Base-by-base conservation (phyloP, 1,284 basidiomycete genomes). In the Papiliotrema fonsecae region DNA sequence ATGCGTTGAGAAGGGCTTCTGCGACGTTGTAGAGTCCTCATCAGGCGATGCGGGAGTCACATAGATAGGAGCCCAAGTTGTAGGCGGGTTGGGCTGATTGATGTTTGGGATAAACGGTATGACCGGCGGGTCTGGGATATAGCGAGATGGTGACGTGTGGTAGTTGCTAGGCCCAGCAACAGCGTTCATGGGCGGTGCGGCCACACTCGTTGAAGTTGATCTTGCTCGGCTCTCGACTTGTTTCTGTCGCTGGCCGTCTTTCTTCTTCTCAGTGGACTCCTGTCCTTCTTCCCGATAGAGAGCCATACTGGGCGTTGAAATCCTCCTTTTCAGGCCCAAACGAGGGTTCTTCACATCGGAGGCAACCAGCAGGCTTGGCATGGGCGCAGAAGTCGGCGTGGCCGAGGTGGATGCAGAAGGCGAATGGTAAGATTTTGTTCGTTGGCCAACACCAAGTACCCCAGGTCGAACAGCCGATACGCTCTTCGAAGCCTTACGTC, bases 131-230 rank as follows among this genome's bases (percentile, higher is more conserved):
- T 14, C 16, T 26, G 13, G 39, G 26, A 22, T 22, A 28, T 26
- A 46, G 19, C 42, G 36, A 42, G 41, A 45, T 49, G 32, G 46
- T 24, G 27, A 47, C 21, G 26, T 40, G 48, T 27, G 39, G 52
- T 16, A 31, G 30, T 21, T 35, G n/a, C 45, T 44, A 24, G 46
- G 49, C 2, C 39, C 36, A 31, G 44, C 42, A 7, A 44, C 45
- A 9, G 54, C 56, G 35, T 50, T 54, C 14, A 49, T 45, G 7
- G 54, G 45, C 31, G 63, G 69, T 4, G 58, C 51, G 41, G 66
- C 69, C n/a, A 69, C 50, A 43, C 64, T 67, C 3, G 69, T 72
- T 22, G 64, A 67, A 3, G 67, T 72, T 3, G 66, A 65, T 42
- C 69, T 60, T 13, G 65, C 69, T 26, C 69, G 49, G 11, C 56